Evolutionary conservation across 2,329 filamentous ascomycete species (phyloP).

Genomic region (Ophiosphaerella korrae): DNA sequence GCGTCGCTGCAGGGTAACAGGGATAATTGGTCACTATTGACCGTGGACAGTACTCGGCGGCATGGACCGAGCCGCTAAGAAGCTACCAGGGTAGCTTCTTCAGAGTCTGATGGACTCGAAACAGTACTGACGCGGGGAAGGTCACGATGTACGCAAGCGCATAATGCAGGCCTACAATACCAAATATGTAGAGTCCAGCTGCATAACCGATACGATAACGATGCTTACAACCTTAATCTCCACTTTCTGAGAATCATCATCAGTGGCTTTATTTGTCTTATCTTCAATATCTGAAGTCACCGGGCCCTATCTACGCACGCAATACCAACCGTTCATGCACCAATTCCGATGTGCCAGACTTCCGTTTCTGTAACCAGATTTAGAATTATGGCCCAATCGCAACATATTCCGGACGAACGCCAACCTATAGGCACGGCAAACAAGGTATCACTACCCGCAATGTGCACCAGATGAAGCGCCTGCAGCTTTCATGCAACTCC

Average conservation of each 20-base stretch:
- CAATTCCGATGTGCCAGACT: not conserved
- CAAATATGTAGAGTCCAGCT: not conserved
- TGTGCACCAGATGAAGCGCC: constrained; percentile 24
- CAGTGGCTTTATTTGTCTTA: not conserved
- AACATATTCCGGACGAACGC: not conserved
- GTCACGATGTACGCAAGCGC: not conserved
- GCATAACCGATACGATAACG: not conserved
- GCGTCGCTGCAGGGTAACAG: constrained; percentile 9
- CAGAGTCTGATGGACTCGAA: not conserved
- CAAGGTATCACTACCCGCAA: constrained; percentile 10
- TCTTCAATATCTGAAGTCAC: not conserved
- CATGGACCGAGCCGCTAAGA: constrained; percentile 19
- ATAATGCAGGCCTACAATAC: not conserved
- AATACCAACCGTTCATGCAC: not conserved
- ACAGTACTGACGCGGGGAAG: constrained; percentile 8
- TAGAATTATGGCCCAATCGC: not conserved
- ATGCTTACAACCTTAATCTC: not conserved
- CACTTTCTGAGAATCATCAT: not conserved
- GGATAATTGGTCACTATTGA: not conserved
- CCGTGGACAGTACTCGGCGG: constrained; percentile 1
- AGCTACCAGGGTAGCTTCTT: not conserved
- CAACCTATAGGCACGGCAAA: not conserved
- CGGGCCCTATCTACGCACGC: constrained; percentile 2
- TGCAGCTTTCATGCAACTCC: constrained; percentile 21
- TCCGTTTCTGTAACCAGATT: not conserved